Evolutionary conservation across 148 eudicot genomes (phyloP).

Genomic region (Rhododendron simsii): DNA sequence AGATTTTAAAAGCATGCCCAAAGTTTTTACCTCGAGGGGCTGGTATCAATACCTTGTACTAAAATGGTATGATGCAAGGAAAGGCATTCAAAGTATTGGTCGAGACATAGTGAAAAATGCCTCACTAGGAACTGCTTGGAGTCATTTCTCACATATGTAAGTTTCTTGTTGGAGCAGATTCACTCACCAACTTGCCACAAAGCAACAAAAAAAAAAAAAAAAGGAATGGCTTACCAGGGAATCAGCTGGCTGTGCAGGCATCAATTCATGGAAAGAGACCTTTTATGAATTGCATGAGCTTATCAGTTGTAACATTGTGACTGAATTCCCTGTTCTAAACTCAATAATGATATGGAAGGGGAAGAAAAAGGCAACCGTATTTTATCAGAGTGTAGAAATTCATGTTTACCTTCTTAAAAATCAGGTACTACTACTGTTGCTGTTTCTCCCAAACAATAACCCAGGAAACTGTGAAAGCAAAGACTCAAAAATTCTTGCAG

Average conservation of each 20-base stretch:
- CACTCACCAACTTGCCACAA: background rate
- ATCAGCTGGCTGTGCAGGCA: background rate
- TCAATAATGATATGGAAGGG: background rate
- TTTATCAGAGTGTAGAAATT: background rate
- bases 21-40: background rate
- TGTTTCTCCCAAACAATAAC: constrained; percentile 35
- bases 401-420: background rate
- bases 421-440: constrained; percentile 21
- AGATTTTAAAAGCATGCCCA: background rate
- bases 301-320: background rate
- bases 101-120: background rate
- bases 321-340: background rate
- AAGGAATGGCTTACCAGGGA: background rate
- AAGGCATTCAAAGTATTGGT: background rate
- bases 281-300: background rate
- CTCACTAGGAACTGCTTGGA: background rate
- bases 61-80: background rate
- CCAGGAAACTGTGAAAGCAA: constrained; percentile 39
- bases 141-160: background rate
- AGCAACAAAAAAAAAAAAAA: background rate
- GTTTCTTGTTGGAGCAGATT: background rate
- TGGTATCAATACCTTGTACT: background rate
- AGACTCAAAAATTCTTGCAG: constrained; percentile 23
- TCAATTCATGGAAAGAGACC: background rate
- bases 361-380: background rate